Evolutionary conservation across 164 flowering plant genomes (phyloP), one percentile per base, ranked within the genome.

Genomic region (Chimonanthus salicifolius): DNA sequence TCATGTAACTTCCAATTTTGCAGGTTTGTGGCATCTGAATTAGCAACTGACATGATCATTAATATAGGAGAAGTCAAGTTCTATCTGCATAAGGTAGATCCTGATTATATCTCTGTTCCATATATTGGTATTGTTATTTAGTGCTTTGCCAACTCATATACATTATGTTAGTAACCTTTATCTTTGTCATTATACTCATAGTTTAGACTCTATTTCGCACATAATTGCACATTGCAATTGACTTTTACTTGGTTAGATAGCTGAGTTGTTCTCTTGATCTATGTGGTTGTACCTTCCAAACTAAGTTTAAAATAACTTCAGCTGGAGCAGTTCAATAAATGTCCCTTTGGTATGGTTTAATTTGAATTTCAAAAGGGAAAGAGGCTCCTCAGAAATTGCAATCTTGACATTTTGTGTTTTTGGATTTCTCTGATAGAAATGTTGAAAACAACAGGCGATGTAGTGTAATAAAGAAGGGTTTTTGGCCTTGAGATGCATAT

Each of bases 11-110:
- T 76, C 16, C 60, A 9, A 16, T 51, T 74, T 65, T 82, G 78
- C 90, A 94, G 99, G 85, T 94, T 88, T 80, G 93, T 92, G 63
- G 88, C 90, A 47, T 77, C 88, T 33, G 99, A 94, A 77, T 78
- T 94, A 82, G 88, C 98, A 15, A 75, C 92, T 49, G 99, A 94
- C 72, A 72, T 92, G 49, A 67, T 81, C 64, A 80, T 94, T 72
- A 82, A 20, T 74, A 88, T 91, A 0, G 97, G 90, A 13, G 96
- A 91, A 70, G 83, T 86, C 69, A 92, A 90, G 81, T 94, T 94
- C 77, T 83, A 86, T 81, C 85, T 94, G 15, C 99, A 94, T 78
- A 94, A 94, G 99, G 99, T 94, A 85, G n/a, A 69, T 69, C 13
- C 68, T 58, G 45, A 11, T 51, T 44, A 33, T 33, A 33, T 43